Base-by-base conservation (phyloP, 1,284 basidiomycete genomes). In the Bondarzewia mesenterica region DNA sequence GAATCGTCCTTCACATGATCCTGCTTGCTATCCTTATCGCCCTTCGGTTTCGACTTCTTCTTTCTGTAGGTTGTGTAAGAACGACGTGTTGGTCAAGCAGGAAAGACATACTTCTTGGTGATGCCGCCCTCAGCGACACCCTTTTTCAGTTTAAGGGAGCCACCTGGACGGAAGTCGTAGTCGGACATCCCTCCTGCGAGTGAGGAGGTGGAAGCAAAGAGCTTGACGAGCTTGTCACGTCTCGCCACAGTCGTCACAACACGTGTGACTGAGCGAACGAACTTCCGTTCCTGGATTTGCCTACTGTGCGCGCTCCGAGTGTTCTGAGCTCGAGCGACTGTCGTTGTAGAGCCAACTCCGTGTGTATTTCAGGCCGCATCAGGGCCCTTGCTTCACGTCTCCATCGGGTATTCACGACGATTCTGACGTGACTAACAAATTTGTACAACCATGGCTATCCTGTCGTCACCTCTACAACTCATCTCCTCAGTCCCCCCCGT, bases 141-240 rank as follows among this genome's bases (percentile, higher is more conserved):
- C 69, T 93, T 94, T 69, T 94, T 95, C 64, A 95, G 77, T 69
- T 93, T 95, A 63, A 95, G 82, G 55, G 87, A 82, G 59, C 93
- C 92, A 42, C 90, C 88, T 41, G 90, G 83, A 60, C 82, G 82
- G 67, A 88, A 75, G 68, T 89, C 81, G 68, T 95, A 95, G 65
- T 91, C 90, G 56, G 81, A 79, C 82, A 89, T 87, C 10, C 42
- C 20, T 18, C 16, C 38, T 40, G 38, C 38, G 4, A 18, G 38
- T 22, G n/a, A 40, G 21, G 38, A n/a, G 38, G 21, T n/a, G 54
- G 32, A 12, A n/a, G 29, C 29, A 32, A 32, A n/a, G n/a, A n/a
- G n/a, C n/a, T n/a, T n/a, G 29, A 32, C 10, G 29, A 12, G 29
- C 29, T 32, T 32, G 29, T 32, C 29, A 32, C 29, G n/a, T n/a